Evolutionary conservation across 257 asterid species (phyloP).

Genomic region (Handroanthus guayacan): DNA sequence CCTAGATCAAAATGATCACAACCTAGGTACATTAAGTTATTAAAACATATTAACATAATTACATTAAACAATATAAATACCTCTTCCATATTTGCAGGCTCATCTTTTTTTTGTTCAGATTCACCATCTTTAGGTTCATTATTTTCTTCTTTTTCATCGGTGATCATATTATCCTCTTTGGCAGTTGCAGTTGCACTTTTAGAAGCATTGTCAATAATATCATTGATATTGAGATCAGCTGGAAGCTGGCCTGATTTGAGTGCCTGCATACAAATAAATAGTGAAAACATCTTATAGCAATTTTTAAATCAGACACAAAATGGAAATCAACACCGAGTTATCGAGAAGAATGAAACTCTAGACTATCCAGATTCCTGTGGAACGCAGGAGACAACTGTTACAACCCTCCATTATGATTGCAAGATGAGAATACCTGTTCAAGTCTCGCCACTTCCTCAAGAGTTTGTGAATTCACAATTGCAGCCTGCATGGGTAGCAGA

Average conservation of each 20-base stretch:
- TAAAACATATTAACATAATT: background rate
- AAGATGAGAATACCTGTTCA: constrained; percentile 77
- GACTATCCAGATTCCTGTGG: background rate
- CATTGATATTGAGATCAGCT: constrained; percentile 67
- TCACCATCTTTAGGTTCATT: constrained; percentile 46
- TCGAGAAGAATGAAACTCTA: constrained; percentile 16
- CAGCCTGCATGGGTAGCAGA: constrained; percentile 77
- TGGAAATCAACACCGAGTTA: constrained; percentile 1
- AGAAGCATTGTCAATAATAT: constrained; percentile 45
- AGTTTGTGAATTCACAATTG: constrained; percentile 94
- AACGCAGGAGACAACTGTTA: constrained; percentile 1
- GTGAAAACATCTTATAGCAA: constrained; percentile 3
- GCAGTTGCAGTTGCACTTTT: constrained; percentile 48
- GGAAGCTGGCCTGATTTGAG: constrained; percentile 97
- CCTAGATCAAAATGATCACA: background rate
- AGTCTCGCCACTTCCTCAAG: constrained; percentile 99
- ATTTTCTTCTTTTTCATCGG: constrained; percentile 59
- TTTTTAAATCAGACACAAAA: constrained; percentile 8
- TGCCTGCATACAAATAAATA: constrained; percentile 60
- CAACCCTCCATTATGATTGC: constrained; percentile 1
- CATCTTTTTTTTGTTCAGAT: constrained; percentile 61
- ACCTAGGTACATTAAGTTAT: background rate
- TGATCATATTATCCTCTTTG: constrained; percentile 63
- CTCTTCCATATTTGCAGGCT: constrained; percentile 84
- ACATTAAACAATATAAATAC: constrained; percentile 41